These are phyloP conservation scores for Rhizophagus clarus DNA, from an alignment of 192 early-diverging fungal genomes.

Conservation along the genomic window DNA sequence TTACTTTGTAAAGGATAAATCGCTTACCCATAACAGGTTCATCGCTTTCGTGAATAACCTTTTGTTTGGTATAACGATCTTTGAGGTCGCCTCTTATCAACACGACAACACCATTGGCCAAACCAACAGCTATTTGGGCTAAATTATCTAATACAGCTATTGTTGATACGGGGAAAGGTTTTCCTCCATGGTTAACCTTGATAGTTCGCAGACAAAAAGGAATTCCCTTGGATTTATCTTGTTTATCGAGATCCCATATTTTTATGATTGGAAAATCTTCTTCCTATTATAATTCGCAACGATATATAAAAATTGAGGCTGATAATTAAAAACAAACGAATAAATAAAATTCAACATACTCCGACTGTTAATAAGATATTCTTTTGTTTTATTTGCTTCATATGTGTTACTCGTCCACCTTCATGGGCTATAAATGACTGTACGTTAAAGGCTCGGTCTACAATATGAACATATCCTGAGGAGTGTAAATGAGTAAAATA, in stretches of 20 bases:
- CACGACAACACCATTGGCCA: slow-evolving; percentile 90
- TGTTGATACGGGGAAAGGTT: slow-evolving; percentile 70
- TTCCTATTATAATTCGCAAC: slow-evolving; percentile 40
- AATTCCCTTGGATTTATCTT: slow-evolving; percentile 44
- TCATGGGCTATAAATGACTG: slow-evolving; percentile 66
- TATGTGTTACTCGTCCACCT: slow-evolving; percentile 74
- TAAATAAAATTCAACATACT: slow-evolving; percentile 46
- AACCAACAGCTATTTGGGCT: slow-evolving; percentile 87
- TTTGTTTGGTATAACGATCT: slow-evolving; percentile 76
- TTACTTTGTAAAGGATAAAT: background rate
- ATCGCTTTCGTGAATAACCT: slow-evolving; percentile 79
- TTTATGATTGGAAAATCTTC: slow-evolving; percentile 67
- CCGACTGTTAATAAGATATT: slow-evolving; percentile 82
- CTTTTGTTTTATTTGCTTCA: slow-evolving; percentile 77
- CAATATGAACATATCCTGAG: slow-evolving; percentile 63
- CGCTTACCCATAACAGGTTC: slow-evolving; percentile 79
- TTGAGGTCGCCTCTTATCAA: slow-evolving; percentile 82
- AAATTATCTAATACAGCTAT: slow-evolving; percentile 76
- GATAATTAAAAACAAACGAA: background rate
- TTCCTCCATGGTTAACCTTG: slow-evolving; percentile 66
- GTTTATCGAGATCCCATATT: slow-evolving; percentile 83
- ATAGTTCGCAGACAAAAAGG: slow-evolving; percentile 65
- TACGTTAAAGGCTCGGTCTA: slow-evolving; percentile 64
- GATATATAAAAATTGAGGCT: background rate
- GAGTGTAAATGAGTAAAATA: slow-evolving; percentile 38